Conservation (phyloP, 2,329 filamentous ascomycete species). For the Drechslerella dactyloides region DNA sequence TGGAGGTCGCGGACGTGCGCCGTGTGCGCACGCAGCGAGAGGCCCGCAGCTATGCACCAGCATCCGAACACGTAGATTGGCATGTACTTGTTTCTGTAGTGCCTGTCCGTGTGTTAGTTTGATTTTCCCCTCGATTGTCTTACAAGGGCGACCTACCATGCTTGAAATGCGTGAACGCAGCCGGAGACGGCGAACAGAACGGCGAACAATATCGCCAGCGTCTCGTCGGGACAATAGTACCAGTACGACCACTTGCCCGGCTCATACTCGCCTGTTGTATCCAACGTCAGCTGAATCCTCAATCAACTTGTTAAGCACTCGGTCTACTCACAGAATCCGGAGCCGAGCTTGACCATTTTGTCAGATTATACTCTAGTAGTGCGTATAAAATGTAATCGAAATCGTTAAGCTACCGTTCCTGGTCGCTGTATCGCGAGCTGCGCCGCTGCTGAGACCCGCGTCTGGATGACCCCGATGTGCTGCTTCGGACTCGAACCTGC, state of each 20-base stretch:
- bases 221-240: slow-evolving; percentile 42
- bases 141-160: slow-evolving; percentile 24
- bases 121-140: background rate
- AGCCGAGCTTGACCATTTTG: slow-evolving; percentile 47
- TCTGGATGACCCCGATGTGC: slow-evolving; percentile 29
- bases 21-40: slow-evolving; percentile 37
- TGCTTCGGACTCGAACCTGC: slow-evolving; percentile 37
- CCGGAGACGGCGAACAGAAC: slow-evolving; percentile 40
- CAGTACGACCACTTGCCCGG: slow-evolving; percentile 47
- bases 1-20: slow-evolving; percentile 23
- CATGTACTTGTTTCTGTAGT: slow-evolving; percentile 49
- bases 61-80: slow-evolving; percentile 36
- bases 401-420: background rate
- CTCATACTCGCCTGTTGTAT: slow-evolving; percentile 35
- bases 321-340: slow-evolving; percentile 38
- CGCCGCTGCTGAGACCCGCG: slow-evolving; percentile 33
- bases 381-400: slow-evolving; percentile 1
- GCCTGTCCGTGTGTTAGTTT: slow-evolving; percentile 22
- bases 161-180: slow-evolving; percentile 23
- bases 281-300: slow-evolving; percentile 17
- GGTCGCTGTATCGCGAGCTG: slow-evolving; percentile 3
- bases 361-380: slow-evolving; percentile 1
- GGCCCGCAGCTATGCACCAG: slow-evolving; percentile 20
- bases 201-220: slow-evolving; percentile 40
- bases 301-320: background rate